A percentile compares a stretch with the other conserved stretches of the same genome.
Conservation (phyloP, 2,329 filamentous ascomycete species). For the Beauveria scarabaeidicola region DNA sequence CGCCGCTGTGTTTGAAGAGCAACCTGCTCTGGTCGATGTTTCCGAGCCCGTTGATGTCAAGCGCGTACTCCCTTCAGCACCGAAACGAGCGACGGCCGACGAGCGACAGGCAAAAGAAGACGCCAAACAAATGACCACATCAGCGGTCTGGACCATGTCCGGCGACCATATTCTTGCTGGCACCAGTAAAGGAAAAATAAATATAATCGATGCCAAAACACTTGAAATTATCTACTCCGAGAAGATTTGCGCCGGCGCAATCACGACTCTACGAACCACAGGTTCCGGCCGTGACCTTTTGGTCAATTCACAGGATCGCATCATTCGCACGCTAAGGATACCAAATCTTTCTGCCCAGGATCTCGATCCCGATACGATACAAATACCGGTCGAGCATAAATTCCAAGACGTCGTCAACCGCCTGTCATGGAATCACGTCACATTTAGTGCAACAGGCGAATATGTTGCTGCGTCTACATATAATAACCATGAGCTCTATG, state of each 20-base stretch:
- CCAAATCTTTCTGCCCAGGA: conserved; percentile 64
- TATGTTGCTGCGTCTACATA: conserved; percentile 95
- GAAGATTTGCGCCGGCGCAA: conserved; percentile 76
- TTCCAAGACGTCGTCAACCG: conserved; percentile 97
- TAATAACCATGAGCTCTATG: conserved; percentile 97
- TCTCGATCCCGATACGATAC: conserved; percentile 76
- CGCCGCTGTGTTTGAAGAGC: conserved; percentile 86
- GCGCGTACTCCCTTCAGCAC: conserved; percentile 70
- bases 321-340: conserved; percentile 85
- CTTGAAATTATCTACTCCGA: conserved; percentile 81
- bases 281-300: conserved; percentile 76
- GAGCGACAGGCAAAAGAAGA: conserved; percentile 89
- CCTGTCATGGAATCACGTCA: conserved; percentile 92
- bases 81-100: conserved; percentile 63
- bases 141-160: conserved; percentile 75
- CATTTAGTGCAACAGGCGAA: conserved; percentile 88
- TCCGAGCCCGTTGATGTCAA: conserved; percentile 62
- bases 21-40: conserved; percentile 80
- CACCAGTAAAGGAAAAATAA: conserved; percentile 92
- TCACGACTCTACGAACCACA: conserved; percentile 80
- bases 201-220: conserved; percentile 80
- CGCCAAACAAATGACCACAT: conserved; percentile 89
- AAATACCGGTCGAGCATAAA: conserved; percentile 90
- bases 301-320: conserved; percentile 87
- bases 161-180: conserved; percentile 87